phyloP scores from a whole-genome alignment of 768 basidiomycete species.

The Amanita muscaria region DNA sequence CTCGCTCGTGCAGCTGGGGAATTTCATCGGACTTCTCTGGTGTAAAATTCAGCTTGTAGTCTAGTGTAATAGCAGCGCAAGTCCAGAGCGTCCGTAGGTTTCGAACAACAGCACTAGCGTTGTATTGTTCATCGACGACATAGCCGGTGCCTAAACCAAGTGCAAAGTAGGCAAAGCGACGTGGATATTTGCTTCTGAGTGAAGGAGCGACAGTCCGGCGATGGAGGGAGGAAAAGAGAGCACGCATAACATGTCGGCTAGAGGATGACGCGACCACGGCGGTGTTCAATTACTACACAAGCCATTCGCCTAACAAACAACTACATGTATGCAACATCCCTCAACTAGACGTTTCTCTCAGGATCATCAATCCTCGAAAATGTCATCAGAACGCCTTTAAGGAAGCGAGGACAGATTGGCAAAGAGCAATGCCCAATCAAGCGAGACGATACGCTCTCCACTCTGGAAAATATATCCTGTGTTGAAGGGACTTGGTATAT shows the following conservation, averaged over 20 bases:
- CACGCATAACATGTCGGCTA: not conserved
- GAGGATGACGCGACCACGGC: not conserved
- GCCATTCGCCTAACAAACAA: too few species aligned
- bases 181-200: constrained; percentile 1
- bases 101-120: constrained; percentile 48
- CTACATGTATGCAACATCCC: too few species aligned
- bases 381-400: too few species aligned
- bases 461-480: too few species aligned
- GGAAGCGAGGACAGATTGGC: too few species aligned
- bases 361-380: too few species aligned
- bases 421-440: too few species aligned
- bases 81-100: constrained; percentile 48
- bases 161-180: constrained; percentile 27
- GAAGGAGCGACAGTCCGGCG: not conserved
- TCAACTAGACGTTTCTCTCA: too few species aligned
- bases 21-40: constrained; percentile 64
- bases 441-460: too few species aligned
- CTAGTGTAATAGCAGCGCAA: constrained; percentile 59
- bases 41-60: constrained; percentile 87
- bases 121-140: constrained; percentile 39
- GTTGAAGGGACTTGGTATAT: too few species aligned
- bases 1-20: constrained; percentile 75
- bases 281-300: not conserved
- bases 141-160: constrained; percentile 34
- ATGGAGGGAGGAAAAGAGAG: constrained; percentile 1